Evolutionary conservation across 2,329 filamentous ascomycete species (phyloP).

Genomic region (Colletotrichum sp.): DNA sequence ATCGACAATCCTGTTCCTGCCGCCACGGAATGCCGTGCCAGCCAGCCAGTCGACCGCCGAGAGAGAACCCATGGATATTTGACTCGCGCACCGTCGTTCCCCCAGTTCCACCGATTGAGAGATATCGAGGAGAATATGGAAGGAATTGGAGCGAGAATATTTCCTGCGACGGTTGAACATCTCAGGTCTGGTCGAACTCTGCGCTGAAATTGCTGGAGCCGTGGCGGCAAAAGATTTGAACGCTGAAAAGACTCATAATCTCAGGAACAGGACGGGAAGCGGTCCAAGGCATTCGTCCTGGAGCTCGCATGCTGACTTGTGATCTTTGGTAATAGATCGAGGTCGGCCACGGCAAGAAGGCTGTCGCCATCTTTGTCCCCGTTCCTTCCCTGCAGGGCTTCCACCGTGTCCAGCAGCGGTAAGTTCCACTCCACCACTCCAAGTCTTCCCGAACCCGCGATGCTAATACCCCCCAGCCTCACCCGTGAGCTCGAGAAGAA

Average conservation of each 20-base stretch:
- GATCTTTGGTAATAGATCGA: conserved; percentile 84
- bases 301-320: conserved; percentile 79
- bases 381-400: conserved; percentile 98
- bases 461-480: conserved; percentile 65
- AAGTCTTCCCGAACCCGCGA: not conserved
- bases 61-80: not conserved
- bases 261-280: conserved; percentile 75
- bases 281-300: conserved; percentile 73
- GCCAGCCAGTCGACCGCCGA: not conserved
- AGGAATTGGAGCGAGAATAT: not conserved
- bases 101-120: conserved; percentile 5
- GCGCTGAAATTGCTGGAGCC: not conserved
- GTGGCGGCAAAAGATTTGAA: conserved; percentile 27
- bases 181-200: not conserved
- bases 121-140: conserved; percentile 1
- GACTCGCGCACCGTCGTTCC: not conserved
- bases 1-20: conserved; percentile 15
- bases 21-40: not conserved
- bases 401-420: conserved; percentile 99
- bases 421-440: conserved; percentile 48
- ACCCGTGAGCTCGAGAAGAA: conserved; percentile 99
- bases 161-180: not conserved
- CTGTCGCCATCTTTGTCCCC: conserved; percentile 99
- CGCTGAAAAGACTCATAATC: conserved; percentile 25
- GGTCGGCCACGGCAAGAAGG: conserved; percentile 99